Conservation (phyloP, 148 eudicot genomes). For the Arbutus unedo region DNA sequence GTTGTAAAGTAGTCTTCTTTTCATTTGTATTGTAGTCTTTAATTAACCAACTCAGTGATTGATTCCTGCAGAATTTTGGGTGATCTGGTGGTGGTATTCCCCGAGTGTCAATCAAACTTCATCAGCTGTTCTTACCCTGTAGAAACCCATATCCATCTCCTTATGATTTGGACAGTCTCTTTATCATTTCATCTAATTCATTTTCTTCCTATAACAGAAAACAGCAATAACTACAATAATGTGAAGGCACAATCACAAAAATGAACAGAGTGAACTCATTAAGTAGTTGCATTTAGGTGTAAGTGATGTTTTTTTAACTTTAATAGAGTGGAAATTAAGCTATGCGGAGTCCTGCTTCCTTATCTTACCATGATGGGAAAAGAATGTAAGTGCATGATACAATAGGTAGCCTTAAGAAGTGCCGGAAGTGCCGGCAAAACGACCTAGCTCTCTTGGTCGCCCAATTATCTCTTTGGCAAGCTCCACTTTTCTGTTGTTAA, state of each 20-base stretch:
- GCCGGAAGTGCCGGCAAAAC: too few species aligned
- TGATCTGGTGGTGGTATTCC: background rate
- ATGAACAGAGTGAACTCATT: background rate
- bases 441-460: too few species aligned
- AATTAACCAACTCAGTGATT: background rate
- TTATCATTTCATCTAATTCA: background rate
- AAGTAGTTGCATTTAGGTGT: too few species aligned
- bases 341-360: too few species aligned
- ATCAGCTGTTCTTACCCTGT: background rate
- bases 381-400: too few species aligned
- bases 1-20: constrained; percentile 1
- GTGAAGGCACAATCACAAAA: background rate
- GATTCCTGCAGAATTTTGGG: background rate
- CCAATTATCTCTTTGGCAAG: too few species aligned
- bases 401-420: too few species aligned
- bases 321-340: too few species aligned
- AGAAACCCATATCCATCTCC: too few species aligned
- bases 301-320: too few species aligned
- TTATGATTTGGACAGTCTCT: background rate
- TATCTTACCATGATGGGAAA: too few species aligned
- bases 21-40: background rate
- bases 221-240: background rate
- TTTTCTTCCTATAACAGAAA: background rate
- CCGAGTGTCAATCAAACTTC: background rate
- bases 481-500: too few species aligned